These are phyloP conservation scores for California macrophylla DNA, from an alignment of 441 rosid genomes.

Conservation along the genomic window DNA sequence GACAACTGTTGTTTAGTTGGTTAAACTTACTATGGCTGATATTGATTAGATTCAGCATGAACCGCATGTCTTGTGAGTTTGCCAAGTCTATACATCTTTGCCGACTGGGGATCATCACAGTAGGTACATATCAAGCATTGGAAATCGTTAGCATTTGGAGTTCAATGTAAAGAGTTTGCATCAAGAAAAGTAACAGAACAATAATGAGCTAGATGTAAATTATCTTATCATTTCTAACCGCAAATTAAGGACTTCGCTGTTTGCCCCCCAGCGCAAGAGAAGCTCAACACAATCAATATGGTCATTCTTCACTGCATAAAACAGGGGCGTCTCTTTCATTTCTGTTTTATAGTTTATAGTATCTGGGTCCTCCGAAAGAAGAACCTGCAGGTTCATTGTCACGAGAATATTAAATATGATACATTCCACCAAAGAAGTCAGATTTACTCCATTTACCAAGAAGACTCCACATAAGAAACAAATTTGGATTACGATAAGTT, in stretches of 20 bases:
- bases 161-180: slow-evolving; percentile 11
- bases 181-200: slow-evolving; percentile 9
- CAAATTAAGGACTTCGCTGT: slow-evolving; percentile 62
- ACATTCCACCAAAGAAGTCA: background rate
- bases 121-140: slow-evolving; percentile 13
- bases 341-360: slow-evolving; percentile 44
- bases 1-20: background rate
- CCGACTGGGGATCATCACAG: slow-evolving; percentile 30
- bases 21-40: slow-evolving; percentile 54
- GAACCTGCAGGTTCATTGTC: slow-evolving; percentile 34
- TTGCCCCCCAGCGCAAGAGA: slow-evolving; percentile 62
- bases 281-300: slow-evolving; percentile 57
- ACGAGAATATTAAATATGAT: slow-evolving; percentile 12
- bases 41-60: slow-evolving; percentile 49
- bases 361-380: slow-evolving; percentile 45
- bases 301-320: slow-evolving; percentile 75
- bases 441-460: background rate
- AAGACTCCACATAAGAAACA: slow-evolving; percentile 3
- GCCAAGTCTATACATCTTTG: slow-evolving; percentile 80
- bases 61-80: slow-evolving; percentile 74
- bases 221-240: slow-evolving; percentile 39
- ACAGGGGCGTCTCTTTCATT: slow-evolving; percentile 75
- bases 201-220: slow-evolving; percentile 12
- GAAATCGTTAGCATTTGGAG: slow-evolving; percentile 16
- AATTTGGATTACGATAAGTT: background rate